Conservation (phyloP, 495 filamentous ascomycete genomes). For the Aspergillus cavernicola region DNA sequence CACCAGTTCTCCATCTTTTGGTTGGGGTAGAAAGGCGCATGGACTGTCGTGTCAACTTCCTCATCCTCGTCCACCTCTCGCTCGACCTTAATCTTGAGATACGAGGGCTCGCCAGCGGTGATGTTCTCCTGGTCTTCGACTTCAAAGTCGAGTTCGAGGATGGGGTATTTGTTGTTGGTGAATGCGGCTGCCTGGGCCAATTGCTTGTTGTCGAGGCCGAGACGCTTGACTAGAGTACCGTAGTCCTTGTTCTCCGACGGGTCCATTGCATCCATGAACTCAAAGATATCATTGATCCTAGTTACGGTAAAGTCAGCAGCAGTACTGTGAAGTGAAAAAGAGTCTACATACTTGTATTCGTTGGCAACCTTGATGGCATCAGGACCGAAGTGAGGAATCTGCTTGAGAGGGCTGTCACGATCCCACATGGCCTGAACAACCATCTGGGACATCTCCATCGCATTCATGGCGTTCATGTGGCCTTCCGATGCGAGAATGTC, state of each 20-base stretch:
- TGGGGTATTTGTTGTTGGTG: conserved; percentile 96
- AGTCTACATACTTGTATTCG: conserved; percentile 64
- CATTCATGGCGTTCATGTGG: conserved; percentile 92
- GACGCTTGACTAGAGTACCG: conserved; percentile 63
- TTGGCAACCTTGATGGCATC: conserved; percentile 81
- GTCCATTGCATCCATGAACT: conserved; percentile 99
- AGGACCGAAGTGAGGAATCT: conserved; percentile 91
- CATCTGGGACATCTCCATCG: conserved; percentile 99
- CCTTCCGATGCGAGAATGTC: conserved; percentile 96
- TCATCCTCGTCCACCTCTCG: conserved; percentile 75
- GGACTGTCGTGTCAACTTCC: conserved; percentile 78
- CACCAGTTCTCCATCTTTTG: conserved; percentile 99
- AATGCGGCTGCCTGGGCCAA: conserved; percentile 86
- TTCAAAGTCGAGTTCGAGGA: conserved; percentile 84
- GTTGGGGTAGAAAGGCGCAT: conserved; percentile 90
- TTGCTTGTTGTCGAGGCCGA: conserved; percentile 77
- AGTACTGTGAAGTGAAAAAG: neutral
- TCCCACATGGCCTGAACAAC: conserved; percentile 99
- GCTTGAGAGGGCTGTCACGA: conserved; percentile 91
- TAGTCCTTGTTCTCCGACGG: conserved; percentile 84
- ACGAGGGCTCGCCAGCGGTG: conserved; percentile 72
- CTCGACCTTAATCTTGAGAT: conserved; percentile 82
- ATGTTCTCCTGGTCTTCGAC: conserved; percentile 77
- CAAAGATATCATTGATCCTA: conserved; percentile 84
- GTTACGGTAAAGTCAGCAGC: conserved; percentile 34